Evolutionary conservation across 208 protist genomes (phyloP).

Genomic region (Balamuthia mandrillaris): DNA sequence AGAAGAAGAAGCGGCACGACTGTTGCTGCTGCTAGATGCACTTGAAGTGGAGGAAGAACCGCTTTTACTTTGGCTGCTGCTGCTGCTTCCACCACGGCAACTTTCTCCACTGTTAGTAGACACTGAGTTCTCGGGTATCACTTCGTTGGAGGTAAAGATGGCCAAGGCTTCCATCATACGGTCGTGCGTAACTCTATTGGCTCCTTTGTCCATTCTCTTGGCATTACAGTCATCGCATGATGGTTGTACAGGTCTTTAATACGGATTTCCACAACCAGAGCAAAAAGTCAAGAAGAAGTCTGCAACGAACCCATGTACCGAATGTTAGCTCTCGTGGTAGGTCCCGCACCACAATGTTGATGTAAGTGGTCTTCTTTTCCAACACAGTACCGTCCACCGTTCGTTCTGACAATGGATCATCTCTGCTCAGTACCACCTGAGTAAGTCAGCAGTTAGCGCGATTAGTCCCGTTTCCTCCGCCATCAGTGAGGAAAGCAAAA

Average conservation of each 20-base stretch:
- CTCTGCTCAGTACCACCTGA: neutral
- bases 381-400: neutral
- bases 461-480: neutral
- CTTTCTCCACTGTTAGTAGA: no score
- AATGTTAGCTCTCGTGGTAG: neutral
- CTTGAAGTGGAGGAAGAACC: neutral
- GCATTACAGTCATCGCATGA: neutral
- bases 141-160: neutral
- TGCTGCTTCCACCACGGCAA: no score
- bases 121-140: neutral
- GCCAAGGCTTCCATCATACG: slow-evolving; percentile 25
- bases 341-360: neutral
- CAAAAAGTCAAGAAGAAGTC: neutral
- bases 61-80: no score
- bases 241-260: neutral
- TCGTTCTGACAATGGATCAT: neutral
- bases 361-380: neutral
- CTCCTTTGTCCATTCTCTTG: slow-evolving; percentile 29
- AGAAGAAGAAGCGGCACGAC: neutral
- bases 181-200: slow-evolving; percentile 28
- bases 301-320: neutral
- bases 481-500: neutral
- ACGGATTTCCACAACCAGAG: neutral
- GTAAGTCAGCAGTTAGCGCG: neutral
- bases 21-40: neutral